Conservation (phyloP, 257 asterid species). For the Plantago ovata region DNA sequence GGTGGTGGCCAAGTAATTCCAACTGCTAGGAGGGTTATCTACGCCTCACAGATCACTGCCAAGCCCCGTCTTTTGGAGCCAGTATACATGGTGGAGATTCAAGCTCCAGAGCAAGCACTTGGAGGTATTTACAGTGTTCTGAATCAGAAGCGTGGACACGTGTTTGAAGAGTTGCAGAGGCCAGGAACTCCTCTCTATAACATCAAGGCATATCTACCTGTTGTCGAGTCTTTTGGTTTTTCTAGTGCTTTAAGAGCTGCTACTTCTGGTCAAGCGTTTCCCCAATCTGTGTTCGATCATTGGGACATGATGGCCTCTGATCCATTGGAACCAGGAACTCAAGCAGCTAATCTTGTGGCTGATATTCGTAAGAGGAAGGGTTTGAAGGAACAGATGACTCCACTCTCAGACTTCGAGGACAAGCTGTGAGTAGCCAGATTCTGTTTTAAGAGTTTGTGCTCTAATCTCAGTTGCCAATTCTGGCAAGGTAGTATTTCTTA, state of each 20-base stretch:
- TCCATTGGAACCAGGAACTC: conserved; percentile 28
- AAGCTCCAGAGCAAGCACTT: conserved; percentile 43
- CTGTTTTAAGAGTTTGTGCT: too few species aligned
- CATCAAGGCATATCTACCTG: conserved; percentile 35
- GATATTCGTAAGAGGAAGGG: conserved; percentile 47
- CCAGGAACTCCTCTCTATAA: conserved; percentile 36
- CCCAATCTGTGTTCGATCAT: conserved; percentile 43
- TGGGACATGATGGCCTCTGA: conserved; percentile 47
- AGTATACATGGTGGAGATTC: conserved; percentile 38
- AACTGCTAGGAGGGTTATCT: too few species aligned
- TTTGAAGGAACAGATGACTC: conserved; percentile 48
- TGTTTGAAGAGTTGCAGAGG: too few species aligned
- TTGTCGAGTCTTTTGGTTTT: conserved; percentile 35
- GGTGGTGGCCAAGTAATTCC: too few species aligned
- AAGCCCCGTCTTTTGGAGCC: conserved; percentile 44
- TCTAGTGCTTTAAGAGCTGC: conserved; percentile 40
- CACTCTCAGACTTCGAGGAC: conserved; percentile 38
- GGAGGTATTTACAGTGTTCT: too few species aligned
- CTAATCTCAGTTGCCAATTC: too few species aligned
- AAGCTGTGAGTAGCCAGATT: conserved; percentile 22
- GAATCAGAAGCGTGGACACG: too few species aligned
- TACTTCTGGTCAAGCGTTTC: conserved; percentile 47
- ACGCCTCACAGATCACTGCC: conserved; percentile 35
- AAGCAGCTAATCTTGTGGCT: conserved; percentile 31
- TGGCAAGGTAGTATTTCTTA: too few species aligned